These are phyloP conservation scores for Arabidopsis hybrid DNA, from an alignment of 441 rosid species.

Conservation along the genomic window DNA sequence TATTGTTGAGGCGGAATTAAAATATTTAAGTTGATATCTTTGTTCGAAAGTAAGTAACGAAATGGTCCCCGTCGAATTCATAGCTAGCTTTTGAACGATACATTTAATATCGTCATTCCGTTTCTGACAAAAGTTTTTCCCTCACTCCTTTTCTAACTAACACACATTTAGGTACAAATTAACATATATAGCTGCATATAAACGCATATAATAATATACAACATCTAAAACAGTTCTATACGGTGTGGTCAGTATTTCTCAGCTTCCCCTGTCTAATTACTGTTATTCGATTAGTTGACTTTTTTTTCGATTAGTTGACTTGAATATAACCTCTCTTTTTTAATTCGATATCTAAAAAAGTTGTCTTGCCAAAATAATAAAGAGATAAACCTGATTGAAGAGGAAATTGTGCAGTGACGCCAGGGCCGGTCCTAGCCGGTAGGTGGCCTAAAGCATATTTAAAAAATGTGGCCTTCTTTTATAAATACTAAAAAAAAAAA, in stretches of 20 bases:
- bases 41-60: conserved; percentile 10
- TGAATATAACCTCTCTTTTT: neutral
- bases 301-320: neutral
- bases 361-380: conserved; percentile 5
- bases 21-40: conserved; percentile 21
- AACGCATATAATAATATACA: neutral
- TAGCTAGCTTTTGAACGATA: conserved; percentile 26
- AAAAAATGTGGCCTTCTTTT: too few species aligned
- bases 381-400: conserved; percentile 40
- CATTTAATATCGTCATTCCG: conserved; percentile 34
- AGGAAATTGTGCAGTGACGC: conserved; percentile 38
- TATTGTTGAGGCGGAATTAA: conserved; percentile 5
- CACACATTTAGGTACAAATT: conserved; percentile 16
- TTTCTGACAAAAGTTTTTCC: conserved; percentile 18
- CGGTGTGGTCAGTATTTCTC: neutral
- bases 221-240: neutral
- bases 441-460: too few species aligned
- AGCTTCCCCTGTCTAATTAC: neutral
- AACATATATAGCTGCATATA: neutral
- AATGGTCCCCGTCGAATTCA: conserved; percentile 38
- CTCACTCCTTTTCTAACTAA: conserved; percentile 22
- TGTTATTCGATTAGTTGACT: neutral
- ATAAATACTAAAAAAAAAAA: too few species aligned
- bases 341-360: neutral
- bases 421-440: too few species aligned